Base-by-base conservation (phyloP, 139 green algal species). In the Chlorella sp. region DNA sequence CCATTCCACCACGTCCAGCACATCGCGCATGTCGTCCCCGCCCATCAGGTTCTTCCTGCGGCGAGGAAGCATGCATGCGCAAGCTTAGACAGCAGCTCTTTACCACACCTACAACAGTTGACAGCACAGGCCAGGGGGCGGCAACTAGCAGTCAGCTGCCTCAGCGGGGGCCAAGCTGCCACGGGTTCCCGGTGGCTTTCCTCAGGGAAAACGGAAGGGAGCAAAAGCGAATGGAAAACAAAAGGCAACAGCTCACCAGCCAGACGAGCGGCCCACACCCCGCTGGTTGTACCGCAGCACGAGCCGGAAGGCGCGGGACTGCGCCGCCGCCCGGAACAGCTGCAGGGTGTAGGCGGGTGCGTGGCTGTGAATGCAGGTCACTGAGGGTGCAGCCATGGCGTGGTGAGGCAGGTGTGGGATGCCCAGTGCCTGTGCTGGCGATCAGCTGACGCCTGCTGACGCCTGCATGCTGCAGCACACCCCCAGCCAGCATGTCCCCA, bases 231-330 rank as follows among this genome's bases (percentile, higher is more conserved):
- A 28, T 28, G 16, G 62, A 19, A 19, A 70, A 5, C 28, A 11
- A 30, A 26, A 41, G 41, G 44, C 44, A 65, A 30, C 28, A 28
- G 5, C 51, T 22, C 41, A 74, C 77, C 58, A 74, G 36, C 87
- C 87, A 19, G 44, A 58, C 9, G 87, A 90, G 26, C 43, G 43
- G 0, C 87, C 87, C 36, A 91, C 87, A 11, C 87, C 87, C 0
- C 87, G 46, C 48, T 90, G 86, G 79, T 91, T 90, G 80, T 91
- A 91, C 3, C 80, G 74, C 65, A 91, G 56, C 32, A 91, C 80
- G 9, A 74, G 44, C 26, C 58, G 58, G 77, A 83, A 83, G 28
- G 77, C 77, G 2, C 51, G 30, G 40, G 77, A 64, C 77, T 83
- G 60, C 2, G 77, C 40, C 11, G 77, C 77, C 0, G 60, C 60